These are phyloP conservation scores for Sphaerostilbella broomeana DNA, from an alignment of 2,329 filamentous ascomycete genomes.

Conservation along the genomic window DNA sequence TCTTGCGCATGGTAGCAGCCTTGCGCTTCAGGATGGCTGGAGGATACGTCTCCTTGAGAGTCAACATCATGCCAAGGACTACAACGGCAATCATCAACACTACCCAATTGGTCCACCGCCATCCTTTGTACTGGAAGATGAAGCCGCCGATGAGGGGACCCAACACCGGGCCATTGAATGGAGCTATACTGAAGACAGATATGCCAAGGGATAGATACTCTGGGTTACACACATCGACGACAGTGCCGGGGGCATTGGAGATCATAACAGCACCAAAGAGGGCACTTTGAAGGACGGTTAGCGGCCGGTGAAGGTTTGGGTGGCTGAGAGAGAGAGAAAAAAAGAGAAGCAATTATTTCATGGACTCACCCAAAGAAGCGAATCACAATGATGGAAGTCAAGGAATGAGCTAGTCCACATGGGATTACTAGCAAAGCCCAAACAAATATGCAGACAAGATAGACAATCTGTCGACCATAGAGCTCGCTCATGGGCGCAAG, in stretches of 20 bases:
- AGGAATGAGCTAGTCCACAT: slow-evolving; percentile 60
- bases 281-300: slow-evolving; percentile 18
- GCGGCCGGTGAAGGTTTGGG: no score
- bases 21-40: slow-evolving; percentile 63
- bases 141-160: slow-evolving; percentile 64
- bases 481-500: slow-evolving; percentile 69
- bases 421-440: slow-evolving; percentile 68
- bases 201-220: slow-evolving; percentile 76
- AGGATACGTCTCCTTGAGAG: slow-evolving; percentile 69
- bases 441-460: slow-evolving; percentile 55
- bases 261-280: slow-evolving; percentile 70
- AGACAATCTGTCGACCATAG: slow-evolving; percentile 62
- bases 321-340: no score
- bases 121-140: slow-evolving; percentile 62
- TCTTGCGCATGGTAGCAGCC: slow-evolving; percentile 56
- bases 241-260: slow-evolving; percentile 72
- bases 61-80: slow-evolving; percentile 51
- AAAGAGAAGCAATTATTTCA: neutral
- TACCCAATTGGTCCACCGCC: slow-evolving; percentile 85
- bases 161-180: slow-evolving; percentile 63
- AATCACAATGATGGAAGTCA: slow-evolving; percentile 61
- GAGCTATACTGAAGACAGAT: slow-evolving; percentile 63
- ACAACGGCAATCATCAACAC: slow-evolving; percentile 64
- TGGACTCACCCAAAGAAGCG: slow-evolving; percentile 61
- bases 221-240: slow-evolving; percentile 76